Evolutionary conservation across 2,329 filamentous ascomycete species (phyloP).

Genomic region (Pseudophaeomoniella oleicola): DNA sequence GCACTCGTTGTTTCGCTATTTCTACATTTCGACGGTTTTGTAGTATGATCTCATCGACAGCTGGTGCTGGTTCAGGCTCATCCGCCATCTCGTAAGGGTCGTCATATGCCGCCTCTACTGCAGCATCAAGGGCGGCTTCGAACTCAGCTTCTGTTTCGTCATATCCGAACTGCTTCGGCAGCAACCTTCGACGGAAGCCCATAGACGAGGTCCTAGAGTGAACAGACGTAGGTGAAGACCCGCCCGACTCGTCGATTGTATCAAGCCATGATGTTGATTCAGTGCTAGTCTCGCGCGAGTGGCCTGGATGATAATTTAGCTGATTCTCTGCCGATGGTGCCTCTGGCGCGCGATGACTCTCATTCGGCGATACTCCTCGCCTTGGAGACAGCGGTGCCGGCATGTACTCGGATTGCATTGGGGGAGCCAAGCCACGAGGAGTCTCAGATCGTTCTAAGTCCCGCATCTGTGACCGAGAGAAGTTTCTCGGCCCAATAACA

Average conservation of each 20-base stretch:
- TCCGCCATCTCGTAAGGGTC: slow-evolving; percentile 45
- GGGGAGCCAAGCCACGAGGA: slow-evolving; percentile 29
- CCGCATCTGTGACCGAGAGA: neutral
- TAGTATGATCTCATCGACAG: slow-evolving; percentile 19
- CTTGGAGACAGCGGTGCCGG: slow-evolving; percentile 58
- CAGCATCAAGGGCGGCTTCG: slow-evolving; percentile 84
- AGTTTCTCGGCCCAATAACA: neutral
- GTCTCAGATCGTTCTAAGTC: neutral
- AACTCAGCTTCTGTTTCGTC: slow-evolving; percentile 77
- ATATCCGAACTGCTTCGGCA: slow-evolving; percentile 46
- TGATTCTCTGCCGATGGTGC: slow-evolving; percentile 12
- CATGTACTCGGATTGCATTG: slow-evolving; percentile 46
- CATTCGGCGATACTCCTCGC: slow-evolving; percentile 25
- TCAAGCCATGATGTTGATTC: slow-evolving; percentile 89
- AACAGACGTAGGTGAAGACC: slow-evolving; percentile 63
- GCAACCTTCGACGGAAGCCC: slow-evolving; percentile 51
- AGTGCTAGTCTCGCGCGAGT: slow-evolving; percentile 48
- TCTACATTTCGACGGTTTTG: slow-evolving; percentile 54
- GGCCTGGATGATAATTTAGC: slow-evolving; percentile 10
- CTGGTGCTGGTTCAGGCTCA: slow-evolving; percentile 18
- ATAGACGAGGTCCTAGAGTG: slow-evolving; percentile 66
- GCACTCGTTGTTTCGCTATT: slow-evolving; percentile 59
- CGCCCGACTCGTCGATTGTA: slow-evolving; percentile 79
- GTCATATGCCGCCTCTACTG: slow-evolving; percentile 90
- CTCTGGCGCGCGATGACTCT: slow-evolving; percentile 15